Evolutionary conservation across 1,139 yeast species (phyloP), one percentile per base, ranked within the genome.

Genomic region (Magnusiomyces suaveolens): DNA sequence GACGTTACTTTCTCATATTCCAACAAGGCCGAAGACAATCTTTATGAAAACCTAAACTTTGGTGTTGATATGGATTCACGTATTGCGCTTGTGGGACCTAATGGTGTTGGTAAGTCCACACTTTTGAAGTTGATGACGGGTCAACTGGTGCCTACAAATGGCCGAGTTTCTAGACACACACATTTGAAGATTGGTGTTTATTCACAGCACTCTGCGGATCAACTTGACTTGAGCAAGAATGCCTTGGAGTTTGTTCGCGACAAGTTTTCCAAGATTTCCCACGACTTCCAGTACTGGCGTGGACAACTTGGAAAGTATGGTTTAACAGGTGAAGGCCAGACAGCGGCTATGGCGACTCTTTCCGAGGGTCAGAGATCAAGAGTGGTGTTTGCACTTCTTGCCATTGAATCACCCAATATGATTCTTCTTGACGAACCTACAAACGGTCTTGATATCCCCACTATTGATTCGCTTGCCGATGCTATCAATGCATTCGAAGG

Each of bases 51-150:
- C 70, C 80, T 92, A 70, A 94, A 89, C 70, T 92, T 92, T 66
- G 98, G 98, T 84, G 92, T 92, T 60, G 98, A 94, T 79, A 90
- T 92, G 97, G 99, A 92, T 74, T 89, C 97, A 44, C 85, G 99
- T 77, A 84, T 90, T 67, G 98, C 98, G 49, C 80, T 92, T 57
- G 98, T 92, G 59, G 99, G 99, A 48, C 97, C 98, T 69, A 92
- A 92, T 74, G 99, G 99, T 86, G 90, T 92, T 64, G 98, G 98
- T 78, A 92, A 92, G 75, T 90, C 97, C 54, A 92, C 99, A 24
- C 77, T 92, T 69, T 82, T 92, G 70, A 92, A 92, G 72, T 80
- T 92, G 68, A 92, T 94, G 95, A 95, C 96, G 67, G 98, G 98
- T 74, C 83, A 81, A 64, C 80, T 92, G 67, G 80, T 78, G 63